phyloP scores from a whole-genome alignment of 179 eudicot species.

The Silene vulgaris region DNA sequence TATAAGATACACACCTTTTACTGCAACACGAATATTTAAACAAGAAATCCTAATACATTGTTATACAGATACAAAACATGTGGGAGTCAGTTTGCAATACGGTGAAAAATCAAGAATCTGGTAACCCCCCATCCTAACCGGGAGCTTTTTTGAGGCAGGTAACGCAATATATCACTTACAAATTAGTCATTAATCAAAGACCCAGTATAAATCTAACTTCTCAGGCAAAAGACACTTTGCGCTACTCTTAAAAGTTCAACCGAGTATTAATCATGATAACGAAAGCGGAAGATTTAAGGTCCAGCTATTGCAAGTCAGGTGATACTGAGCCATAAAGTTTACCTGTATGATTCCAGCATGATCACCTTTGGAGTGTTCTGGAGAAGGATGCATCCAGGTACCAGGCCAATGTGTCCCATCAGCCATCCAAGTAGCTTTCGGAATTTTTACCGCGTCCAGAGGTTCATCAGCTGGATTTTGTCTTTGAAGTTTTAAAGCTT shows the following conservation, averaged over 20 bases:
- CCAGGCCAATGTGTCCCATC: constrained; percentile 99
- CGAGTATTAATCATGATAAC: background rate
- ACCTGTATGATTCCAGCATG: constrained; percentile 97
- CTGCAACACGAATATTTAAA: background rate
- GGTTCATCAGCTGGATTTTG: constrained; percentile 56
- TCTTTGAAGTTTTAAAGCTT: constrained; percentile 64
- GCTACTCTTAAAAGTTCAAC: background rate
- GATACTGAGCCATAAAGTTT: constrained; percentile 14
- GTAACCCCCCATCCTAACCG: background rate
- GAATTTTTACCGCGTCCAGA: constrained; percentile 53
- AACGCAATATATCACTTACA: background rate
- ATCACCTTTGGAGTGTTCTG: constrained; percentile 75
- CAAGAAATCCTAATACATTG: background rate
- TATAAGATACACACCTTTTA: background rate
- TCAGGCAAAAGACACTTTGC: background rate
- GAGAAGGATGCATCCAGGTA: constrained; percentile 63
- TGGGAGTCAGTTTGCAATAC: background rate
- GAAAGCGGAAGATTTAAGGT: background rate
- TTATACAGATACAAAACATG: background rate
- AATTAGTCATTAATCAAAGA: background rate
- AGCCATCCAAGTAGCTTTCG: constrained; percentile 97
- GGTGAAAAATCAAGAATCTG: background rate
- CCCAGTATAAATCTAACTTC: background rate
- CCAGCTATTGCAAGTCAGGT: constrained; percentile 3
- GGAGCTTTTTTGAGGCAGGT: background rate